Evolutionary conservation across 2,329 filamentous ascomycete genomes (phyloP).

Genomic region (Cladosporium sp.): DNA sequence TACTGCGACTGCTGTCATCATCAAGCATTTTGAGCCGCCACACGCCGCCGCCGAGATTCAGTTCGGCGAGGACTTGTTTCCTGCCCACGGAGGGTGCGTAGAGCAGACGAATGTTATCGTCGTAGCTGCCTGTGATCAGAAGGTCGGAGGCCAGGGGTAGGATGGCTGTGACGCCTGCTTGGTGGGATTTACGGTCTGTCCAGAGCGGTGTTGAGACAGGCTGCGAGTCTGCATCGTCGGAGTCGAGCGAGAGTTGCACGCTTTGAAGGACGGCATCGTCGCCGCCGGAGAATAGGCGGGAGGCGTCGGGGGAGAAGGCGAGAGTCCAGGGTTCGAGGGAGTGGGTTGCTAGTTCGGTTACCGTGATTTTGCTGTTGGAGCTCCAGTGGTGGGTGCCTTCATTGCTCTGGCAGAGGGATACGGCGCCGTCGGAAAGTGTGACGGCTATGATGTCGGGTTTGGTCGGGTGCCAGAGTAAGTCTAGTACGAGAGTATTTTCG

Average conservation of each 20-base stretch:
- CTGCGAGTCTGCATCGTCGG: conserved; percentile 7
- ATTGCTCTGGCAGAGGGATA: conserved; percentile 35
- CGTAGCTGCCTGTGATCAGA: conserved; percentile 84
- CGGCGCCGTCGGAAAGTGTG: conserved; percentile 65
- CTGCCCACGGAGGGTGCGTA: conserved; percentile 36
- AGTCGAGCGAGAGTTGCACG: conserved; percentile 29
- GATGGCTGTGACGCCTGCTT: conserved; percentile 84
- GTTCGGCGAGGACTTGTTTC: conserved; percentile 55
- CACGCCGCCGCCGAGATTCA: conserved; percentile 71
- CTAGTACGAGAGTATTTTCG: conserved; percentile 61
- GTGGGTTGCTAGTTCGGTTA: conserved; percentile 30
- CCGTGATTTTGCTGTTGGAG: conserved; percentile 20
- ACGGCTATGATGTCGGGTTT: conserved; percentile 55
- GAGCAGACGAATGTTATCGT: conserved; percentile 72
- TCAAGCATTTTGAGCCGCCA: conserved; percentile 71
- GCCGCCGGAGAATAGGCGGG: conserved; percentile 59
- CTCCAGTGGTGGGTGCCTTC: conserved; percentile 21
- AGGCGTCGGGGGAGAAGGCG: conserved; percentile 47
- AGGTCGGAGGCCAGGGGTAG: conserved; percentile 62
- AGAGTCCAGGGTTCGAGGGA: conserved; percentile 70
- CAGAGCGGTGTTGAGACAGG: conserved; percentile 22
- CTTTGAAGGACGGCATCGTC: conserved; percentile 64
- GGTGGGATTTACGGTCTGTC: conserved; percentile 58
- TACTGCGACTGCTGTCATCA: background rate
- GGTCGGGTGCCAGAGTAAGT: conserved; percentile 67